A percentile compares a stretch with the other conserved stretches of the same genome.
Conservation (phyloP, 2,329 filamentous ascomycete genomes). For the Clarireedia paspali region DNA sequence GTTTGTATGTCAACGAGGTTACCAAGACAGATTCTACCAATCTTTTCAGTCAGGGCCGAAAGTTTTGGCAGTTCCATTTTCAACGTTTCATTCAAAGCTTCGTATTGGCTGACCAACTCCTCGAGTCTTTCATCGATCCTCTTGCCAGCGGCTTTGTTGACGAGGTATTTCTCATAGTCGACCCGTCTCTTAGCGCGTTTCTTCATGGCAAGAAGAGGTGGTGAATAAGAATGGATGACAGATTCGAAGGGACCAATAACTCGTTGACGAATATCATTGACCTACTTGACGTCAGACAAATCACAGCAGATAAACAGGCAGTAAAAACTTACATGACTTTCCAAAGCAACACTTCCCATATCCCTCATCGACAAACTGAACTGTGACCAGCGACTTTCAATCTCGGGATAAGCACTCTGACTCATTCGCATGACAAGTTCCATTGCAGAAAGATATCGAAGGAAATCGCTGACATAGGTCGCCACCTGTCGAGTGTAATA, state of each 20-base stretch:
- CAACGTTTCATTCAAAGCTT: slow-evolving; percentile 75
- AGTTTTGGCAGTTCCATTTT: slow-evolving; percentile 87
- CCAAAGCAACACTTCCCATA: slow-evolving; percentile 72
- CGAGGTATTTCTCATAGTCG: slow-evolving; percentile 77
- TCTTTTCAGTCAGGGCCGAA: slow-evolving; percentile 69
- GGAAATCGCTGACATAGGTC: slow-evolving; percentile 72
- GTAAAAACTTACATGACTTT: slow-evolving; percentile 62
- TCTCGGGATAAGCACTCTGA: slow-evolving; percentile 68
- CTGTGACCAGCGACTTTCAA: slow-evolving; percentile 90
- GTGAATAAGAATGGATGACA: slow-evolving; percentile 72
- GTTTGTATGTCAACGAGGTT: slow-evolving; percentile 81
- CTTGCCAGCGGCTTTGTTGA: slow-evolving; percentile 71
- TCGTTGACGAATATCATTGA: slow-evolving; percentile 63
- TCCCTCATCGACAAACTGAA: slow-evolving; percentile 85
- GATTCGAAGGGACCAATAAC: slow-evolving; percentile 80
- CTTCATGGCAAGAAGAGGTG: slow-evolving; percentile 82
- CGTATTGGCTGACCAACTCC: slow-evolving; percentile 81
- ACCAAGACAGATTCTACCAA: slow-evolving; percentile 75
- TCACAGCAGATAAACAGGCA: not conserved
- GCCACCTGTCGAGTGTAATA: slow-evolving; percentile 79
- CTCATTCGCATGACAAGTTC: slow-evolving; percentile 76
- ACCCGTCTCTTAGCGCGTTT: slow-evolving; percentile 89
- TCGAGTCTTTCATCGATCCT: slow-evolving; percentile 79
- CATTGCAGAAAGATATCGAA: slow-evolving; percentile 73
- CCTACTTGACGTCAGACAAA: slow-evolving; percentile 30